Conservation (phyloP, 2,329 filamentous ascomycete genomes). For the Sclerotiophoma versabilis region DNA sequence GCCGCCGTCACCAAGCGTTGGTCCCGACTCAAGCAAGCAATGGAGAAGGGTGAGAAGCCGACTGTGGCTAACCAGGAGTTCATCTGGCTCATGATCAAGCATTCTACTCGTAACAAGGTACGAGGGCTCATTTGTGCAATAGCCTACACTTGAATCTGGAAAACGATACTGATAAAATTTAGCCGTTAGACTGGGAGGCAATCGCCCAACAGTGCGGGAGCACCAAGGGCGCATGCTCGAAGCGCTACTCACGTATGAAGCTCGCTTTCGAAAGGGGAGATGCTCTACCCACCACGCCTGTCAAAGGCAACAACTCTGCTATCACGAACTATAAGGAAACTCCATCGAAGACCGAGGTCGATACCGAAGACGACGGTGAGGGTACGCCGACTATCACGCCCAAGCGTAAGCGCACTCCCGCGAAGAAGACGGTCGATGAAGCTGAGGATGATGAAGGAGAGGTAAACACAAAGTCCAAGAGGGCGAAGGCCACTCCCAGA, state of each 20-base stretch:
- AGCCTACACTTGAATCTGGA: background rate
- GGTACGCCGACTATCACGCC: background rate
- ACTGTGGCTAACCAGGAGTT: slow-evolving; percentile 27
- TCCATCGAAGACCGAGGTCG: slow-evolving; percentile 11
- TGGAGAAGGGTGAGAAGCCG: slow-evolving; percentile 30
- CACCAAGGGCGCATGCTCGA: slow-evolving; percentile 40
- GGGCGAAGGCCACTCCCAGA: background rate
- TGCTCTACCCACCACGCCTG: slow-evolving; percentile 5
- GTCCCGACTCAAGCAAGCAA: slow-evolving; percentile 41
- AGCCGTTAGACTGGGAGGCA: slow-evolving; percentile 36
- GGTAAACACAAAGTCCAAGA: background rate
- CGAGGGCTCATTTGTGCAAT: background rate
- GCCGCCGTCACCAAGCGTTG: slow-evolving; percentile 41
- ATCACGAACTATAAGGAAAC: background rate
- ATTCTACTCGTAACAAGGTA: slow-evolving; percentile 33
- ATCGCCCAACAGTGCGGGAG: slow-evolving; percentile 39
- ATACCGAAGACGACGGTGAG: background rate
- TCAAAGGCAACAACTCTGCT: background rate
- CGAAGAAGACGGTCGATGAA: slow-evolving; percentile 9
- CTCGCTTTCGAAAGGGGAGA: slow-evolving; percentile 34
- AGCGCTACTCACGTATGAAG: slow-evolving; percentile 46
- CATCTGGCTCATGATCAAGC: slow-evolving; percentile 42
- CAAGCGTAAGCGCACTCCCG: slow-evolving; percentile 33
- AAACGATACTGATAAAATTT: background rate
- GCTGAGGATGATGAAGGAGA: background rate